Conservation (phyloP, 208 protist genomes). For the Trypanosoma melophagium region DNA sequence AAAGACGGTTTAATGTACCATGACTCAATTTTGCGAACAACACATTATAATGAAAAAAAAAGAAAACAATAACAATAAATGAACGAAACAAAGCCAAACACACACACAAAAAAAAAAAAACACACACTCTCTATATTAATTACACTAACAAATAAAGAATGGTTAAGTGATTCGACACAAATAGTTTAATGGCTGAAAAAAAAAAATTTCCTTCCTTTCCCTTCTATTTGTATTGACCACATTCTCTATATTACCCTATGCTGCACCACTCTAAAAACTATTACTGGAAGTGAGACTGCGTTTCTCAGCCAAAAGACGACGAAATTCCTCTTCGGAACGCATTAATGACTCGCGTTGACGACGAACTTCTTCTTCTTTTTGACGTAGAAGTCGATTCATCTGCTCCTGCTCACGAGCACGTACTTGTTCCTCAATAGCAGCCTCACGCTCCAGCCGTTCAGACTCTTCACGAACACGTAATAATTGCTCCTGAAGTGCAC, state of each 20-base stretch:
- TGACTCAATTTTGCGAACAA: too few relatives aligned
- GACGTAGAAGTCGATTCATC: slow-evolving; percentile 25
- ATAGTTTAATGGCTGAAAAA: background rate
- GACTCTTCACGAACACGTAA: slow-evolving; percentile 42
- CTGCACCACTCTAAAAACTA: background rate
- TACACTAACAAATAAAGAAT: too few relatives aligned
- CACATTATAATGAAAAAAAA: too few relatives aligned
- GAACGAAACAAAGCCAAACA: too few relatives aligned
- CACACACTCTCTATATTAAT: too few relatives aligned
- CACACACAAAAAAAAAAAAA: too few relatives aligned
- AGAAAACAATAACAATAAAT: too few relatives aligned
- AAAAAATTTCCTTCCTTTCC: background rate
- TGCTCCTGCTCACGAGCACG: slow-evolving; percentile 31
- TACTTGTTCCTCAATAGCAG: slow-evolving; percentile 42
- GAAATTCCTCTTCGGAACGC: slow-evolving; percentile 49
- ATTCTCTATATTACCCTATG: background rate
- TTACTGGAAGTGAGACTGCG: background rate
- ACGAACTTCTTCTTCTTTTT: slow-evolving; percentile 61
- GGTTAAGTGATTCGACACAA: too few relatives aligned
- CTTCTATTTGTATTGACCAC: too few relatives aligned
- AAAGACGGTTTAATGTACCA: too few relatives aligned
- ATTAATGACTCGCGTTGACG: slow-evolving; percentile 42
- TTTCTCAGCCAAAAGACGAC: slow-evolving; percentile 39
- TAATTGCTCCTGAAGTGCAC: slow-evolving; percentile 33
- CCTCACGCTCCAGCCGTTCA: slow-evolving; percentile 40